Base-by-base conservation (phyloP, 1,284 basidiomycete species). In the Melampsora larici-populina region DNA sequence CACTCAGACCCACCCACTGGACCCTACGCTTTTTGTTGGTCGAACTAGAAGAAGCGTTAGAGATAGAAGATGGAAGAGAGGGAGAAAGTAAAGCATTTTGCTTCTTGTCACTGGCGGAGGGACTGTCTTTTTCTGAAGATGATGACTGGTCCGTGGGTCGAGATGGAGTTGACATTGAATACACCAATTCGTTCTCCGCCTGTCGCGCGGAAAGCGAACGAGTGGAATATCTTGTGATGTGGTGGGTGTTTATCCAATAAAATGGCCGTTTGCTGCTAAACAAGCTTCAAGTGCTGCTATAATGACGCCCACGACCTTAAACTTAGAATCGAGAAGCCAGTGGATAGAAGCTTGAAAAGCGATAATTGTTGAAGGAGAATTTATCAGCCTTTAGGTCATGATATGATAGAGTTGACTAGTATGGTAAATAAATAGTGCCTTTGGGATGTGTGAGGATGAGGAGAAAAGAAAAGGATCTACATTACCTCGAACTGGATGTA, bases 1-100 rank as follows among this genome's bases (percentile, higher is more conserved):
- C 73, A 21, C 55, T 68, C 8, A 76, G 48, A 18, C 73, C 73
- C 33, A 76, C 73, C 73, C 73, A 76, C 66, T 76, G 73, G 40
- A 76, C 73, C 40, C 73, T 60, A 8, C 73, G 64, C 60, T 60
- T 76, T 62, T 76, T 76, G 49, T 29, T 46, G 24, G 72, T 36
- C 26, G 48, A 40, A 36, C 33, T 49, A 24, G 58, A 48, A 18
- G 31, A 9, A 63, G 62, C 29, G 4, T 36, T 68, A 29, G 48
- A 26, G 40, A 66, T 60, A 46, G 73, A 31, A 18, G 49, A 60
- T 67, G 65, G 51, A 11, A 60, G 36, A 29, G 63, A 46, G 65
- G 18, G 24, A 43, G 64, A 33, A 15, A 55, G 51, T 18, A 6
- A 24, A 21, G 4, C 51, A 55, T 55, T 55, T 18, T 55, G 51